phyloP scores from a whole-genome alignment of 768 basidiomycete species.

The Clathrus columnatus region DNA sequence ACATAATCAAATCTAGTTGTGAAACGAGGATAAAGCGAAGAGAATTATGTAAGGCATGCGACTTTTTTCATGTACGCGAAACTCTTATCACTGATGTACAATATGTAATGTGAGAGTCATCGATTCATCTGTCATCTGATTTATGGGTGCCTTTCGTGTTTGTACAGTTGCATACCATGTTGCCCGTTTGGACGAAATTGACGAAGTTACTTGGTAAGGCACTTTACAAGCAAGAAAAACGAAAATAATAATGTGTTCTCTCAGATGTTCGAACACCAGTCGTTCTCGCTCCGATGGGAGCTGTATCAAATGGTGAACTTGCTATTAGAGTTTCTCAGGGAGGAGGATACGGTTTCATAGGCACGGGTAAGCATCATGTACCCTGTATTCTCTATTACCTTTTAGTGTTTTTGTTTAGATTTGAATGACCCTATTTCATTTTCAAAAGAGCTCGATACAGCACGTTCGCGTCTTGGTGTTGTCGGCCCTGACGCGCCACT shows the following conservation, averaged over 20 bases:
- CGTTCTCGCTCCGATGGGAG: constrained; percentile 62
- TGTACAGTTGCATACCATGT: too few relatives aligned
- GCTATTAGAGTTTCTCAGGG: constrained; percentile 54
- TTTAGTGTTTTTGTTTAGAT: neutral
- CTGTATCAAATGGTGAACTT: constrained; percentile 49
- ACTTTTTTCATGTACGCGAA: too few relatives aligned
- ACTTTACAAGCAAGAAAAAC: neutral
- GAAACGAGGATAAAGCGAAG: too few relatives aligned
- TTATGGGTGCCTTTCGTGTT: too few relatives aligned
- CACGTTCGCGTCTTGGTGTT: neutral
- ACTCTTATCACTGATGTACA: too few relatives aligned
- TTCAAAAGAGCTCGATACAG: neutral
- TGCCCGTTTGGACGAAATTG: neutral
- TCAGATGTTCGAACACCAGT: constrained; percentile 51
- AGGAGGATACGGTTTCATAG: constrained; percentile 73
- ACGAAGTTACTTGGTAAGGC: neutral
- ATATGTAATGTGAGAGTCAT: too few relatives aligned
- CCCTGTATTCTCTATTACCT: too few relatives aligned
- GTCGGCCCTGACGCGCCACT: too few relatives aligned
- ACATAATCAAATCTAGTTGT: too few relatives aligned
- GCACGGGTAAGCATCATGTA: constrained; percentile 37
- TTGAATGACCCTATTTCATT: neutral
- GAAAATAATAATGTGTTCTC: neutral
- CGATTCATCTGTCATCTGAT: too few relatives aligned
- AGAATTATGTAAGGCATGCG: too few relatives aligned